Percentiles rank a stretch among this genome's conserved stretches.
Evolutionary conservation across 768 basidiomycete genomes (phyloP).

Genomic region (Russula vinacea): DNA sequence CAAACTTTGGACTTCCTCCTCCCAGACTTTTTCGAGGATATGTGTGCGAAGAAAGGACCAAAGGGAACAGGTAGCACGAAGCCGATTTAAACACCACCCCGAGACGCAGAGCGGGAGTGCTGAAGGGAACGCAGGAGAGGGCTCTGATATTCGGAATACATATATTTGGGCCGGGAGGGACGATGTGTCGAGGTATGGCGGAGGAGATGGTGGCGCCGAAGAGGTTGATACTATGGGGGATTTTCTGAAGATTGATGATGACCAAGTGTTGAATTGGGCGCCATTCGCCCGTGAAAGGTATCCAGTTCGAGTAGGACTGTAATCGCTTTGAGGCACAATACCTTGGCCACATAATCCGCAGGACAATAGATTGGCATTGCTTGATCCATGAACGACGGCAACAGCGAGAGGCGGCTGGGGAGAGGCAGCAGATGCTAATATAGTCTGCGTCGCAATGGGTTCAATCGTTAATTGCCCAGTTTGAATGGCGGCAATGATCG

Average conservation of each 20-base stretch:
- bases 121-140: conserved; percentile 34
- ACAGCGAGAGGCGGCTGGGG: conserved; percentile 36
- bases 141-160: conserved; percentile 59
- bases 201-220: conserved; percentile 40
- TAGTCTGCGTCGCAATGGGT: conserved; percentile 61
- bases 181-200: conserved; percentile 32
- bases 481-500: conserved; percentile 81
- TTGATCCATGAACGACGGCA: conserved; percentile 43
- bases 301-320: conserved; percentile 39
- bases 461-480: conserved; percentile 85
- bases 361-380: conserved; percentile 50
- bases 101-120: conserved; percentile 64
- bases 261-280: conserved; percentile 45
- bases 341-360: conserved; percentile 78
- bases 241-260: conserved; percentile 60
- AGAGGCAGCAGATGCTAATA: conserved; percentile 54
- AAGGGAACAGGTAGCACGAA: conserved; percentile 83
- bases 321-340: conserved; percentile 43
- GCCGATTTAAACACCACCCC: conserved; percentile 81
- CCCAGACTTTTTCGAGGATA: conserved; percentile 85
- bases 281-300: conserved; percentile 32
- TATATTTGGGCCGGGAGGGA: conserved; percentile 49
- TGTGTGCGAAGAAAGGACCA: conserved; percentile 86
- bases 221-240: conserved; percentile 34
- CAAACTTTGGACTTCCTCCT: conserved; percentile 55